Conservation (phyloP, 2,329 filamentous ascomycete genomes). For the Paramyrothecium sp. region DNA sequence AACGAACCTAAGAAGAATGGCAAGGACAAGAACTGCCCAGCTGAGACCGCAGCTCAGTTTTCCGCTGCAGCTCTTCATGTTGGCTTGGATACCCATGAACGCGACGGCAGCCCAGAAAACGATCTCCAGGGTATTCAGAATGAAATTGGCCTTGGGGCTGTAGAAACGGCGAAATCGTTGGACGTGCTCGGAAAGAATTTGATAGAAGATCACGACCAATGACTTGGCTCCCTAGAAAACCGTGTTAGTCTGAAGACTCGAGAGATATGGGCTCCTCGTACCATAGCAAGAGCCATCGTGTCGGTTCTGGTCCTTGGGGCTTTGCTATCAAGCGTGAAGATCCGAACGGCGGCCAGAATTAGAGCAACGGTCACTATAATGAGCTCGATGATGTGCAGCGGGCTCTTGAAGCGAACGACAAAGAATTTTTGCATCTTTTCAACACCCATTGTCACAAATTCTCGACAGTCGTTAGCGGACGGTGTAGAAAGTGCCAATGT, state of each 20-base stretch:
- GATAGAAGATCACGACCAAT: conserved; percentile 36
- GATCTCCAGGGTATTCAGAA: conserved; percentile 38
- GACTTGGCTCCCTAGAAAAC: conserved; percentile 31
- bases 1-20: conserved; percentile 1
- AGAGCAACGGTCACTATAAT: not conserved
- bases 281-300: conserved; percentile 16
- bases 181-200: conserved; percentile 35
- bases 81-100: conserved; percentile 8
- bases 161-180: conserved; percentile 29
- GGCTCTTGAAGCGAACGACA: not conserved
- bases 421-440: not conserved
- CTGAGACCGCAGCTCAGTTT: conserved; percentile 8
- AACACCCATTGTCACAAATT: not conserved
- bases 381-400: not conserved
- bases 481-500: too few relatives aligned
- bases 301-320: not conserved
- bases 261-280: not conserved
- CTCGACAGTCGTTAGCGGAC: too few relatives aligned
- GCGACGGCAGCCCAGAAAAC: conserved; percentile 33
- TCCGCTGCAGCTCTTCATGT: conserved; percentile 5
- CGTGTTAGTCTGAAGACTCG: not conserved
- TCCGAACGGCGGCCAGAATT: not conserved
- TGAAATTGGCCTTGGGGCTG: conserved; percentile 37
- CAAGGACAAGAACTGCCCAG: conserved; percentile 8
- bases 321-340: not conserved